Evolutionary conservation across 352 stramenopile genomes (phyloP), one percentile per base, ranked within the genome.

Genomic region (Pythium brachiatum): DNA sequence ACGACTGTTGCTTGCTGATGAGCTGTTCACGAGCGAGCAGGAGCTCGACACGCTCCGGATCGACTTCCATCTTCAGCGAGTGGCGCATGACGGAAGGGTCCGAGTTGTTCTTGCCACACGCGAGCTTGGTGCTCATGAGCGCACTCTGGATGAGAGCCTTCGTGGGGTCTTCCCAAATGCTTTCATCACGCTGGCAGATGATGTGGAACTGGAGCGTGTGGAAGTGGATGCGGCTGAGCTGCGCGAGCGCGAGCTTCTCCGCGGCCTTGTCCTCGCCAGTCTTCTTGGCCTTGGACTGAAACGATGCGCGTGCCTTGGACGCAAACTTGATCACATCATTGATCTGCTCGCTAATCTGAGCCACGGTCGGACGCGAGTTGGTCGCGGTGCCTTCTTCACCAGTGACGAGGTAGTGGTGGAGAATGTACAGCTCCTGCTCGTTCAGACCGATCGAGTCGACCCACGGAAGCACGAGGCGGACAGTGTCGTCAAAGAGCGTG

Each of bases 181-280:
- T 76, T 7, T 69, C 72, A 8, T 77, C 53, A 51, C 80, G 75
- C 53, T 94, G 85, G 68, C 85, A 94, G 25, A 91, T 79, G 62
- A 94, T 91, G 70, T 94, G 85, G 68, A 94, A 94, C 48, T 92
- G 85, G 25, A 94, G 73, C 48, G 85, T 94, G 66, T 94, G 85
- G 67, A 94, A 94, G 67, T 94, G 85, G 54, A 94, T 89, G 48
- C 85, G 85, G 31, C 72, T 89, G 26, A 94, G 69, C 47, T 86
- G 78, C 1, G 78, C 77, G 16, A 93, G 66, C 7, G 82, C 78
- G 25, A 83, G 70, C 55, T 70, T 70, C 7, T 77, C 60, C 11
- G 25, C 38, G 41, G 16, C 50, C 25, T 36, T 56, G 13, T 53
- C 43, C 2, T 48, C 41, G 1, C 2, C n/a, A 16, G 41, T 15